Evolutionary conservation across 371 early-diverging fungal species (phyloP), one percentile per base, ranked within the genome.

Genomic region (Basidiobolus meristosporus): DNA sequence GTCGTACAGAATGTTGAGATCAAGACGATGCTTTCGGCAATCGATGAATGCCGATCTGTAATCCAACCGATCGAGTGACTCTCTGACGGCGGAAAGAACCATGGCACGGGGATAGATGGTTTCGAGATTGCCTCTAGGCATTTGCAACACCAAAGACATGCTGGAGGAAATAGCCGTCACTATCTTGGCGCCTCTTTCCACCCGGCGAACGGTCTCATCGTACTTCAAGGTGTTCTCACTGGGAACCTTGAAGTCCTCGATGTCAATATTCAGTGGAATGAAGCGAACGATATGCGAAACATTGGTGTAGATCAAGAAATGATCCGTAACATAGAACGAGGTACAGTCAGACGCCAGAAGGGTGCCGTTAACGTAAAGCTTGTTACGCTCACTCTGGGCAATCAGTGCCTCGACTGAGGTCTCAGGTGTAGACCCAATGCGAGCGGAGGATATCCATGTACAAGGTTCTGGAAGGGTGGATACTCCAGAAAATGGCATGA

Each of bases 61-160:
- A 23, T 81, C 68, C 16, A 57, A 67, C 63, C 49, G 53, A 41
- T 78, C 68, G 19, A 93, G 40, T 9, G 65, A 54, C 29, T 76
- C 65, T 5, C 84, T 67, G n/a, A 91, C 78, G 5, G 68, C 56
- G 0, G 83, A 68, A 14, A 95, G 58, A 0, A 93, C 90, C 51
- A 97, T 59, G 1, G 92, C 86, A 4, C 95, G 73, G 3, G 98
- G 98, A 19, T 70, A 67, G n/a, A 97, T 67, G 0, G 96, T 92
- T 55, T 97, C 98, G 36, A 95, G 57, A 42, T 97, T 97, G 21
- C 97, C 97, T 16, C 95, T 76, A 11, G 91, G 95, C 90, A 93
- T 90, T 45, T 95, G 93, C 43, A 96, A 55, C 1, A 96, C 67
- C 12, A 96, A 59, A 37, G 62, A 62, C 2, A 77, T 75, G 41